Percentiles rank a stretch among this genome's conserved stretches.
These are phyloP conservation scores for Fusarium tuaranense DNA, from an alignment of 2,329 filamentous ascomycete species.

Conservation along the genomic window DNA sequence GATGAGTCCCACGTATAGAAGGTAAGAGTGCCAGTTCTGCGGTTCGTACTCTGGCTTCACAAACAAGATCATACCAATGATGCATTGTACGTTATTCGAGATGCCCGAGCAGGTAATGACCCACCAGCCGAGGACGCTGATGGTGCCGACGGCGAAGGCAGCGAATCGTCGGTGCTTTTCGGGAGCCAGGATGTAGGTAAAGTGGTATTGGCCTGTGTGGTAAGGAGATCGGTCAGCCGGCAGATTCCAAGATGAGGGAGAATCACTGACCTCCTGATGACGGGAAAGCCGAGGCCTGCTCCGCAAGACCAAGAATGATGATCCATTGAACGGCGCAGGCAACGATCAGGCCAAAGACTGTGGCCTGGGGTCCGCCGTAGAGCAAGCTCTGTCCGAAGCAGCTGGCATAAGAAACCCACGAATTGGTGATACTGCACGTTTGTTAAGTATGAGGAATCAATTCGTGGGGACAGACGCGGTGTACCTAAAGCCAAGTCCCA, in stretches of 20 bases:
- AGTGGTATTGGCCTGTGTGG: conserved; percentile 34
- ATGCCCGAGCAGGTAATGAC: conserved; percentile 37
- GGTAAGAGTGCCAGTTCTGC: conserved; percentile 31
- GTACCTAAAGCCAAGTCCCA: conserved; percentile 28
- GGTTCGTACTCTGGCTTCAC: conserved; percentile 19
- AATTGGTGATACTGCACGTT: conserved; percentile 29
- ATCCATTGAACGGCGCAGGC: conserved; percentile 35
- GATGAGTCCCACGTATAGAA: conserved; percentile 29
- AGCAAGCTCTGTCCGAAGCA: conserved; percentile 31
- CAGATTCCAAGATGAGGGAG: not conserved
- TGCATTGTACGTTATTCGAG: conserved; percentile 29
- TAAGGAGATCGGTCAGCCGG: not conserved
- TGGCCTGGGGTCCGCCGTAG: conserved; percentile 29
- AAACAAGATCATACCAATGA: conserved; percentile 31
- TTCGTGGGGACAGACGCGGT: not conserved
- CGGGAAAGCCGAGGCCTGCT: conserved; percentile 31
- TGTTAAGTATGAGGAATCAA: not conserved
- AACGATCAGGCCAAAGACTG: conserved; percentile 29
- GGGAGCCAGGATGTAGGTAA: conserved; percentile 28
- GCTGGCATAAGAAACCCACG: conserved; percentile 29
- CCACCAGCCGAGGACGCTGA: conserved; percentile 33
- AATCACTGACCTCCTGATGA: conserved; percentile 16
- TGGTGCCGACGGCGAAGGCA: conserved; percentile 22
- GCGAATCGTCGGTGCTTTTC: conserved; percentile 28
- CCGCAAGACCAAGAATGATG: conserved; percentile 29